These are phyloP conservation scores for Acanthamoeba sp. DNA, from an alignment of 208 protist genomes.

Conservation along the genomic window DNA sequence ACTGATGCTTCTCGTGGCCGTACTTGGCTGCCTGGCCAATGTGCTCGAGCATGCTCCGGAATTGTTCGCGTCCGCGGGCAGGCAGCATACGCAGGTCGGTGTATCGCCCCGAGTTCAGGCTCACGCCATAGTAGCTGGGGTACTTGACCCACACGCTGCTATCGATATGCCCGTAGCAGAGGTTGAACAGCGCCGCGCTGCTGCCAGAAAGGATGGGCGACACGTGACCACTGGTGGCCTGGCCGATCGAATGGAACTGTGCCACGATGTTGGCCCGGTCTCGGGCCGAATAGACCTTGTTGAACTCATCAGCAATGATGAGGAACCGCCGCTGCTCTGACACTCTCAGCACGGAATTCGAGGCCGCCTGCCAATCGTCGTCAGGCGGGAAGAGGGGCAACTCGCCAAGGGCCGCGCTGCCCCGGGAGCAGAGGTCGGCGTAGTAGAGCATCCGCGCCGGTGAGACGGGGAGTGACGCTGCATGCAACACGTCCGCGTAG, in stretches of 20 bases:
- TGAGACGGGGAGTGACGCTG: background rate
- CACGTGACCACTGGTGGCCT: background rate
- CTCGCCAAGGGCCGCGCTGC: background rate
- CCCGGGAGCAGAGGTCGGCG: background rate
- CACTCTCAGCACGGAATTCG: background rate
- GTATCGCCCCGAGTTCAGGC: slow-evolving; percentile 7
- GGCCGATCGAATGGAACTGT: slow-evolving; percentile 4
- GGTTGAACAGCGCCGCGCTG: background rate
- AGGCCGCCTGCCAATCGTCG: background rate
- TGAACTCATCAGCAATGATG: slow-evolving; percentile 16
- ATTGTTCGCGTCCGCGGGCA: background rate
- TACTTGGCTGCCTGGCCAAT: background rate
- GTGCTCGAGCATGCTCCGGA: background rate
- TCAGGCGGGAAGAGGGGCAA: background rate
- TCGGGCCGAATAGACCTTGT: slow-evolving; percentile 20
- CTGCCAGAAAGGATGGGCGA: background rate
- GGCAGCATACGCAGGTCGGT: background rate
- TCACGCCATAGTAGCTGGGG: slow-evolving; percentile 5
- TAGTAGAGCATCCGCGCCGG: background rate
- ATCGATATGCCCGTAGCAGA: slow-evolving; percentile 26
- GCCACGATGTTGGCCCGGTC: slow-evolving; percentile 8
- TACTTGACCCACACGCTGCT: background rate
- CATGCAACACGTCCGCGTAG: background rate
- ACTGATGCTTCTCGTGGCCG: background rate
- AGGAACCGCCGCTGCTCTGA: background rate